phyloP scores from a whole-genome alignment of 139 green algal genomes.

The Chlamydomonas sphaeroides region DNA sequence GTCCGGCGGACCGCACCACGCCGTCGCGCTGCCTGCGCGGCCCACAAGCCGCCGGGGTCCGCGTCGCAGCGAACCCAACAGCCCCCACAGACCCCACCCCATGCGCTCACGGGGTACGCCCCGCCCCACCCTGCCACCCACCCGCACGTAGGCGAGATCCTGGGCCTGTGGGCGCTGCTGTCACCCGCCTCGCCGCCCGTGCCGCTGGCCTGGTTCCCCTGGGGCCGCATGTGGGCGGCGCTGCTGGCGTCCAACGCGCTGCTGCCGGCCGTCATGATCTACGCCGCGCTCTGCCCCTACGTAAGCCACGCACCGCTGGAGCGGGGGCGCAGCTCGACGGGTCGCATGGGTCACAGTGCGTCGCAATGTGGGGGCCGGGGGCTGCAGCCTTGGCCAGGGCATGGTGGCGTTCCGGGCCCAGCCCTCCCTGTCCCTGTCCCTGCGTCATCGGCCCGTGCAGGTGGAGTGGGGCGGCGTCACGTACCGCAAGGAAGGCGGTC shows the following conservation, averaged over 20 bases:
- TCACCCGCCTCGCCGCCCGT: background rate
- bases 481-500: slow-evolving; percentile 58
- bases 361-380: background rate
- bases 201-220: background rate
- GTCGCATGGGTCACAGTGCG: background rate
- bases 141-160: slow-evolving; percentile 26
- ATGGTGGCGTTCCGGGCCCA: background rate
- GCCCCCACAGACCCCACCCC: no score
- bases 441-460: slow-evolving; percentile 64
- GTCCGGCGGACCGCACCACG: background rate
- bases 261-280: slow-evolving; percentile 13
- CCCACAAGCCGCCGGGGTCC: no score
- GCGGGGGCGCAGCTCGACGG: no score
- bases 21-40: background rate
- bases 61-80: background rate
- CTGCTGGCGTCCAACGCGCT: slow-evolving; percentile 2
- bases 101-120: background rate
- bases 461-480: slow-evolving; percentile 61
- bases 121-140: no score
- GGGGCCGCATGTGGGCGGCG: slow-evolving; percentile 10
- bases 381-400: no score
- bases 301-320: background rate
- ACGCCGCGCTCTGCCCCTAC: background rate
- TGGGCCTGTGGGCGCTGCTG: slow-evolving; percentile 2
- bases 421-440: slow-evolving; percentile 8